Evolutionary conservation across 1,284 basidiomycete species (phyloP), one percentile per base, ranked within the genome.

Genomic region (Agaricales sp.): DNA sequence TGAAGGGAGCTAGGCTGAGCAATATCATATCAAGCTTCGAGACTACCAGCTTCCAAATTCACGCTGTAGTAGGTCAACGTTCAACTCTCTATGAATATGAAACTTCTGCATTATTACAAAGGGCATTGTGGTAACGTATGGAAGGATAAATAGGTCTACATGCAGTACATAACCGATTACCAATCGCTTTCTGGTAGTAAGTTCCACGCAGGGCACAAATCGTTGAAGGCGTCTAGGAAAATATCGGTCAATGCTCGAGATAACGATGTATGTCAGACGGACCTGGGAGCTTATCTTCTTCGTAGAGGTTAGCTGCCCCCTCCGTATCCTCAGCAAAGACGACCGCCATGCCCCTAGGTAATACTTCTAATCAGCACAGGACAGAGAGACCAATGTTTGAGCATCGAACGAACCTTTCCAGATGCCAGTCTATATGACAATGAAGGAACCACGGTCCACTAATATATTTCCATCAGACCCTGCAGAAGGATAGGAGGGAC

Each of bases 381-480:
- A 21, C 19, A 30, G 24, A 8, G 13, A 14, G 14, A 3, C 23
- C 3, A 37, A 18, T 20, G 38, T 11, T 4, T n/a, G 18, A 11
- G 19, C 19, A 22, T 18, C 30, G 41, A 14, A 48, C 43, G 13
- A 52, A 59, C 56, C 46, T 59, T 50, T 69, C 63, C 2, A 75
- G 55, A 59, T 74, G 72, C 67, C 70, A 74, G 46, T 77, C 68
- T 51, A 74, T 68, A 53, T 72, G 70, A 53, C 75, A 73, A 53
- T 73, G 71, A 53, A 73, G 51, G 50, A 73, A 66, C 72, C 70
- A 73, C 24, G 67, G 60, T 1, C 68, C 67, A 0, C 39, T 41
- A 16, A 14, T 14, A 14, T 30, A 6, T 30, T 30, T 14, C 14
- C 26, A 6, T 30, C 6, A 30, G 26, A 6, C 6, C 26, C n/a